Conservation (phyloP, 192 early-diverging fungal species). For the Diversispora eburnea region DNA sequence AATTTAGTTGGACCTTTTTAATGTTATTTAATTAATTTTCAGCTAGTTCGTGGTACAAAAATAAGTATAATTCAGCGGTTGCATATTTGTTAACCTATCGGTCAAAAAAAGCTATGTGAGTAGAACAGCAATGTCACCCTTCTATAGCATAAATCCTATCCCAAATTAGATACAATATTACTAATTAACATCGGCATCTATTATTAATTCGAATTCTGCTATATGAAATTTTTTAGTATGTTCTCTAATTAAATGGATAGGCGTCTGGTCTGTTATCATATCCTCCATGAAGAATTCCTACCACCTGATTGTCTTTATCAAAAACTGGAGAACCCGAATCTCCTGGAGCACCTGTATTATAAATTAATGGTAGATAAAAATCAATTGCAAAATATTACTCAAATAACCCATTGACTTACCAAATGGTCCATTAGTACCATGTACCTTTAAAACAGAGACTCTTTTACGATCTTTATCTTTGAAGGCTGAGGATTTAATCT, state of each 20-base stretch:
- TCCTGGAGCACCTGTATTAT: not conserved
- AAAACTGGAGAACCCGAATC: slow-evolving; percentile 4
- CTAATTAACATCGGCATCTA: too few relatives aligned
- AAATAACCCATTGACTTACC: slow-evolving; percentile 1
- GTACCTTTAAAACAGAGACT: too few relatives aligned
- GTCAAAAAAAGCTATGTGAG: too few relatives aligned
- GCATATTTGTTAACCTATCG: too few relatives aligned
- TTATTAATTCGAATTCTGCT: too few relatives aligned
- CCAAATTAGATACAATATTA: too few relatives aligned
- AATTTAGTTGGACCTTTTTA: too few relatives aligned
- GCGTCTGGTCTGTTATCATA: not conserved
- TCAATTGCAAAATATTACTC: not conserved
- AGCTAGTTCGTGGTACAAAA: too few relatives aligned
- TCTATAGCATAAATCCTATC: too few relatives aligned
- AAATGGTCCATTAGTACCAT: not conserved
- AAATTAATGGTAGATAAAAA: not conserved
- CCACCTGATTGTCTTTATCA: not conserved
- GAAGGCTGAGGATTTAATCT: not conserved
- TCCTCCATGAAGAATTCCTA: not conserved
- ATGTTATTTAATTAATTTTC: too few relatives aligned
- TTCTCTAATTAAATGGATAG: not conserved
- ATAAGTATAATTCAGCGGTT: too few relatives aligned
- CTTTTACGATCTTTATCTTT: not conserved
- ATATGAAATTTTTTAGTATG: not conserved
- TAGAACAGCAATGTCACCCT: too few relatives aligned